Evolutionary conservation across 2,329 filamentous ascomycete genomes (phyloP).

Genomic region (Dryadomyces quercivorus): DNA sequence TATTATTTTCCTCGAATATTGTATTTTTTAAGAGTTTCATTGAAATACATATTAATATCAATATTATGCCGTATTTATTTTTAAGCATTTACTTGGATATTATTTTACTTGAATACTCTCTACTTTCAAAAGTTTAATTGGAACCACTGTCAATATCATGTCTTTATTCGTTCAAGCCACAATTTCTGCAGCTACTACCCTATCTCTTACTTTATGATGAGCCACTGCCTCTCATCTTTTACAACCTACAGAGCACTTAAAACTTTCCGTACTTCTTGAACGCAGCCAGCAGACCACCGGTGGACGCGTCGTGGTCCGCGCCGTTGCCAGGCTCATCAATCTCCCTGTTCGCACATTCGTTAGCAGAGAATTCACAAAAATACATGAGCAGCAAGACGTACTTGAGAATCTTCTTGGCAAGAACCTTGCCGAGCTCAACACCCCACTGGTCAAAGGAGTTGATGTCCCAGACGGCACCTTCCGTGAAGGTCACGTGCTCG

Average conservation of each 20-base stretch:
- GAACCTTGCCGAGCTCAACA: constrained; percentile 90
- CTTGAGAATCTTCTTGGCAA: constrained; percentile 80
- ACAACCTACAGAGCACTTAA: constrained; percentile 17
- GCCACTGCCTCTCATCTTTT: neutral
- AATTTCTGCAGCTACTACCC: neutral
- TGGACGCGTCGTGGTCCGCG: constrained; percentile 71
- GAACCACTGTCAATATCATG: neutral
- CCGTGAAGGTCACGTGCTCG: constrained; percentile 95
- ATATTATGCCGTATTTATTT: too few relatives aligned
- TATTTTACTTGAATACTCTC: neutral
- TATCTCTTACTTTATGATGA: too few relatives aligned
- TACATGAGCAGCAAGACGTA: constrained; percentile 5
- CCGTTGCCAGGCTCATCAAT: constrained; percentile 66
- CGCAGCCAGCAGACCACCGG: constrained; percentile 75
- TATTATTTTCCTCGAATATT: too few relatives aligned
- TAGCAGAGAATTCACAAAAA: constrained; percentile 15
- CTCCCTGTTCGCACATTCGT: constrained; percentile 35
- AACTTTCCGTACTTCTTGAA: constrained; percentile 66
- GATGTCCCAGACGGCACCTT: constrained; percentile 98
- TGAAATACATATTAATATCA: too few relatives aligned
- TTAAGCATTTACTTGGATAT: too few relatives aligned
- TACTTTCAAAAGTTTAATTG: too few relatives aligned
- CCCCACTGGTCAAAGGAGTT: constrained; percentile 99
- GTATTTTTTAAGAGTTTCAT: neutral
- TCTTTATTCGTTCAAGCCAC: neutral